These are phyloP conservation scores for Coniophora puteana DNA, from an alignment of 1,284 basidiomycete species.

Conservation along the genomic window DNA sequence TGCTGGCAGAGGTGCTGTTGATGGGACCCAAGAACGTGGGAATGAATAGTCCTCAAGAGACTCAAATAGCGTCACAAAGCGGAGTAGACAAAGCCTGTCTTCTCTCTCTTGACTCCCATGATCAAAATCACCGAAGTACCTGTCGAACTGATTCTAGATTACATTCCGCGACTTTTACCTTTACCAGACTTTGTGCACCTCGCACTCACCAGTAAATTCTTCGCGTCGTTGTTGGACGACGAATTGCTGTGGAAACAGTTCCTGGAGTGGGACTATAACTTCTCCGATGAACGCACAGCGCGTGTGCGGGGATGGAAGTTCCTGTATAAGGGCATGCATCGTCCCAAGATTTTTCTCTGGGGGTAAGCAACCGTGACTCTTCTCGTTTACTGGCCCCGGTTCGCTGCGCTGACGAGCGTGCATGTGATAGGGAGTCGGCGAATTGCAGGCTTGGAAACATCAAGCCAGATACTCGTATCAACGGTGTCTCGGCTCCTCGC, in stretches of 20 bases:
- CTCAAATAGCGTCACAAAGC: too few species aligned
- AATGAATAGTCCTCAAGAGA: too few species aligned
- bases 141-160: constrained; percentile 71
- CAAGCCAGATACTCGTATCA: constrained; percentile 31
- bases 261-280: constrained; percentile 75
- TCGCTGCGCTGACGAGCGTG: constrained; percentile 2
- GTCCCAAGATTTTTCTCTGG: constrained; percentile 73
- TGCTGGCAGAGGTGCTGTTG: too few species aligned
- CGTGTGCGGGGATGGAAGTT: constrained; percentile 76
- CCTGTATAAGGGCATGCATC: constrained; percentile 67
- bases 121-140: constrained; percentile 50
- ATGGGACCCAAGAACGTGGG: too few species aligned
- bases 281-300: constrained; percentile 63
- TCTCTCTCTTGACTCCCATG: too few species aligned
- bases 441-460: constrained; percentile 58
- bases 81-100: too few species aligned
- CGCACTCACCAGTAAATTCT: constrained; percentile 53
- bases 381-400: not conserved
- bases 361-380: constrained; percentile 52
- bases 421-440: constrained; percentile 43
- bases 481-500: constrained; percentile 57
- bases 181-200: constrained; percentile 58
- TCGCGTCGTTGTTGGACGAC: constrained; percentile 62
- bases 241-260: constrained; percentile 78
- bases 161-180: constrained; percentile 59